Conservation (phyloP, 345 rosid species). For the Microthlaspi erraticum region DNA sequence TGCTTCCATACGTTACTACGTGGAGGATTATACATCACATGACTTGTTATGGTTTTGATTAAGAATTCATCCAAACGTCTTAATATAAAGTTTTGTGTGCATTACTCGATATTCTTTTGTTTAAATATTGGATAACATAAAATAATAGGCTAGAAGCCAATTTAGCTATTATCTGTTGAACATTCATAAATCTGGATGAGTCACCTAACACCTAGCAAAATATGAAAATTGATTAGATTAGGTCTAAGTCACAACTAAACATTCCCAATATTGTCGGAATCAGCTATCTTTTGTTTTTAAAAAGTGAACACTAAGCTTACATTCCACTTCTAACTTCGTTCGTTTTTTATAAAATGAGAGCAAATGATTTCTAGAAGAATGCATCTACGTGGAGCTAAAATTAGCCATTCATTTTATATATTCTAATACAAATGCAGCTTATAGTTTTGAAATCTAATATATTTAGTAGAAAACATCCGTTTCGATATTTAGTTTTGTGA, state of each 20-base stretch:
- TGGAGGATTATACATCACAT: conserved; percentile 9
- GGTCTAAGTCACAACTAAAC: conserved; percentile 29
- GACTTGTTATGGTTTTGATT: conserved; percentile 28
- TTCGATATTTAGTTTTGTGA: too few species aligned
- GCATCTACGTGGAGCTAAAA: background rate
- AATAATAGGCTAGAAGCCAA: conserved; percentile 4
- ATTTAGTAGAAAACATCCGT: background rate
- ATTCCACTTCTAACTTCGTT: conserved; percentile 13
- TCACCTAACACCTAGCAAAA: conserved; percentile 11
- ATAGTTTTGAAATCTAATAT: background rate
- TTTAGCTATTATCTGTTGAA: conserved; percentile 8
- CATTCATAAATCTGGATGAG: conserved; percentile 25
- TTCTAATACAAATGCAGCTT: background rate
- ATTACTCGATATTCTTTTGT: background rate
- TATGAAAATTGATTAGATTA: conserved; percentile 7
- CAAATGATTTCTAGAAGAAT: conserved; percentile 6
- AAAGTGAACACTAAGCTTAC: background rate
- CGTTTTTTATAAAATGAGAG: background rate
- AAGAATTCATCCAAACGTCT: conserved; percentile 2
- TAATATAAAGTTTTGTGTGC: background rate
- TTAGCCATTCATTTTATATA: background rate
- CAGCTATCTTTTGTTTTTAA: background rate
- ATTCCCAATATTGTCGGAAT: conserved; percentile 31
- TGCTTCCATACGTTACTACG: conserved; percentile 6
- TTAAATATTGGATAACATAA: conserved; percentile 14